Evolutionary conservation across 1,284 basidiomycete genomes (phyloP).

Genomic region (Afroboletus lepidellus): DNA sequence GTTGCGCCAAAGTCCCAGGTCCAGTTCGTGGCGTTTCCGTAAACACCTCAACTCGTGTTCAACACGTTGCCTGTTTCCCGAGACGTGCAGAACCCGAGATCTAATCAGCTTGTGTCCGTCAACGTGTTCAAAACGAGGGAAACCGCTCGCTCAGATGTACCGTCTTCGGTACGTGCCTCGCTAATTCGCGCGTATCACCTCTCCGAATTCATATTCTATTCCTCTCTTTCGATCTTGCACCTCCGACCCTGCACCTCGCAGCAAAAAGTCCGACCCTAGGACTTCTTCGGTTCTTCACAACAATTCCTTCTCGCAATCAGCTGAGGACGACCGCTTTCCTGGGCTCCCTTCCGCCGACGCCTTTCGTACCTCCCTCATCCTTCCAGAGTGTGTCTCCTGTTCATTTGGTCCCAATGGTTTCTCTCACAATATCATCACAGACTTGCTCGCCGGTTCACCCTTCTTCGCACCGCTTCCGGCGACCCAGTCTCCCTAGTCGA

Average conservation of each 20-base stretch:
- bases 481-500: slow-evolving; percentile 62
- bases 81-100: slow-evolving; percentile 26
- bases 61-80: slow-evolving; percentile 61
- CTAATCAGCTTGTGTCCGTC: slow-evolving; percentile 31
- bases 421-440: slow-evolving; percentile 40
- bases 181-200: slow-evolving; percentile 34
- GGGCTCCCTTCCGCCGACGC: slow-evolving; percentile 65
- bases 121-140: slow-evolving; percentile 71
- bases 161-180: slow-evolving; percentile 70
- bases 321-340: slow-evolving; percentile 41
- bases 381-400: slow-evolving; percentile 66
- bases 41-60: slow-evolving; percentile 57
- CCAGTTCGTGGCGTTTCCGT: slow-evolving; percentile 22
- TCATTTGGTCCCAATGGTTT: slow-evolving; percentile 12
- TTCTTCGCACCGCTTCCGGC: slow-evolving; percentile 66
- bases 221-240: slow-evolving; percentile 29
- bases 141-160: slow-evolving; percentile 54
- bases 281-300: slow-evolving; percentile 17
- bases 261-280: slow-evolving; percentile 31
- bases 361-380: slow-evolving; percentile 78
- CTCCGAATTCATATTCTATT: slow-evolving; percentile 30
- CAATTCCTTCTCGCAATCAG: slow-evolving; percentile 14
- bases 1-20: background rate
- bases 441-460: slow-evolving; percentile 74
- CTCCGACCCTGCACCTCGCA: slow-evolving; percentile 25